A percentile compares a stretch with the other conserved stretches of the same genome.
Evolutionary conservation across 345 rosid species (phyloP).

Genomic region (Gossypium arboreum): DNA sequence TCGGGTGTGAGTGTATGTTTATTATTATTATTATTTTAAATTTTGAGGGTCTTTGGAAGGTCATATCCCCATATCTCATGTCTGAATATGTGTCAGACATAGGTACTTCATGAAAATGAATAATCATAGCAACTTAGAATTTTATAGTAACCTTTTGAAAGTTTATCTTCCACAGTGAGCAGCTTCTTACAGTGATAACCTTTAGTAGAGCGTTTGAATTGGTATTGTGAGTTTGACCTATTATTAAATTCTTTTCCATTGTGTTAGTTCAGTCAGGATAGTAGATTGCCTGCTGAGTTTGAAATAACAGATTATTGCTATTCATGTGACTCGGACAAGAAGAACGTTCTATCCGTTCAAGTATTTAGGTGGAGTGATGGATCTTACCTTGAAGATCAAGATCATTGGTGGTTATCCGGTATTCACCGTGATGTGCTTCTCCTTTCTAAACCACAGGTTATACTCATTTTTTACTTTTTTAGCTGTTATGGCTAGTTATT

Average conservation of each 20-base stretch:
- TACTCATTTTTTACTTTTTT: neutral
- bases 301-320: slow-evolving; percentile 88
- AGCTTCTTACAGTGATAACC: neutral
- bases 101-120: neutral
- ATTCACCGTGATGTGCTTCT: slow-evolving; percentile 96
- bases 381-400: slow-evolving; percentile 99
- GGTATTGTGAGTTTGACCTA: neutral
- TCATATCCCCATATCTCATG: neutral
- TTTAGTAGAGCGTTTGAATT: neutral
- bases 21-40: too few relatives aligned
- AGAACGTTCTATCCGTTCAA: slow-evolving; percentile 90
- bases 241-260: slow-evolving; percentile 22
- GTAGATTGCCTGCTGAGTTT: slow-evolving; percentile 96
- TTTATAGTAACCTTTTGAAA: neutral
- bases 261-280: slow-evolving; percentile 76
- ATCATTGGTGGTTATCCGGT: slow-evolving; percentile 99
- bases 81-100: neutral
- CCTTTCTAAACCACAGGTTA: slow-evolving; percentile 93
- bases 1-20: too few relatives aligned
- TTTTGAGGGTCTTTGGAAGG: too few relatives aligned
- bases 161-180: neutral
- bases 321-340: slow-evolving; percentile 64
- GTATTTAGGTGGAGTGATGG: slow-evolving; percentile 99
- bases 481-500: neutral
- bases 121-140: too few relatives aligned